A percentile compares a stretch with the other conserved stretches of the same genome.
phyloP scores from a whole-genome alignment of 2,329 filamentous ascomycete species.

The Myriosclerotinia scirpicola region DNA sequence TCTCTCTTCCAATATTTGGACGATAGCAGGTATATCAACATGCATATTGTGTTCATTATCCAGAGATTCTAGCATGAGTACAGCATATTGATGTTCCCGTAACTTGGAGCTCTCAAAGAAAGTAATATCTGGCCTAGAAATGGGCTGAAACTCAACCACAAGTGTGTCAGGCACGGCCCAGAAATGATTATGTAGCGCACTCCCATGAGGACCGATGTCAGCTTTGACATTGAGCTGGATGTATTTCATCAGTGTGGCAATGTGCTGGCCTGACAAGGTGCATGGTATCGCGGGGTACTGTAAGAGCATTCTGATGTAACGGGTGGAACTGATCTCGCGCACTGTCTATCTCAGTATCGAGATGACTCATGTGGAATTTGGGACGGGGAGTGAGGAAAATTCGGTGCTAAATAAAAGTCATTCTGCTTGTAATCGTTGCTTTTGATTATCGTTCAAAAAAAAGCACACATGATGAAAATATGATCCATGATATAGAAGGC shows the following conservation, averaged over 20 bases:
- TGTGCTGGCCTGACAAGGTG: background rate
- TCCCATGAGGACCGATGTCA: background rate
- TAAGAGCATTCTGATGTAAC: background rate
- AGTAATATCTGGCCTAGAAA: background rate
- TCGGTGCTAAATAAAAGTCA: background rate
- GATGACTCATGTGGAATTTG: background rate
- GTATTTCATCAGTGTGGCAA: background rate
- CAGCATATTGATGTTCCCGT: background rate
- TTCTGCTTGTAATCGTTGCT: background rate
- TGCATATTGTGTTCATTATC: background rate
- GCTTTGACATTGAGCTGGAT: background rate
- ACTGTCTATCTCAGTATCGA: background rate
- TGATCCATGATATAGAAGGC: background rate
- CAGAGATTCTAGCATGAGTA: background rate
- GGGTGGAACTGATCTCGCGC: background rate
- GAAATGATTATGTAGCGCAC: background rate
- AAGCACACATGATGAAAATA: background rate
- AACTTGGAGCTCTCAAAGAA: background rate
- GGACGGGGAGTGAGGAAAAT: background rate
- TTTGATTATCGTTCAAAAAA: background rate
- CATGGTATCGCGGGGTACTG: background rate
- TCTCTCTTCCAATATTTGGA: background rate
- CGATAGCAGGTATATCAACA: background rate
- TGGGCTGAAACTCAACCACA: background rate
- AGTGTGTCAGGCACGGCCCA: background rate